phyloP scores from a whole-genome alignment of 257 asterid species.

The Euphrasia confusa region DNA sequence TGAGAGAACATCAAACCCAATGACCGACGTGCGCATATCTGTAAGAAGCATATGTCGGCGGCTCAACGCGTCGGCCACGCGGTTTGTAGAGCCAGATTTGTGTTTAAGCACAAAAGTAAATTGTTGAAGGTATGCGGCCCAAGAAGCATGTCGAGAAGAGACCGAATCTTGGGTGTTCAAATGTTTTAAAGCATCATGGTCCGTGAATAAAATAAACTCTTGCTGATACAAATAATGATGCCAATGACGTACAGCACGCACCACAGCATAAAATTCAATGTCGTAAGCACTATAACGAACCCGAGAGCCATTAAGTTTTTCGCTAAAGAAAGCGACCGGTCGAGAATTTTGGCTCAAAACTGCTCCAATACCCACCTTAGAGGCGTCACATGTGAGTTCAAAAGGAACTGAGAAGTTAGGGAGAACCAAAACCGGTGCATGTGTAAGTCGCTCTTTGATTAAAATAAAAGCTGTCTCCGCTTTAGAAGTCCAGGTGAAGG shows the following conservation, averaged over 20 bases:
- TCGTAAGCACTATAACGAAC: neutral
- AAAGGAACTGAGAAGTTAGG: too few species aligned
- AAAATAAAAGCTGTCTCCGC: neutral
- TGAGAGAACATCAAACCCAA: neutral
- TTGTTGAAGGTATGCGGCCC: neutral
- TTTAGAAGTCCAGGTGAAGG: neutral
- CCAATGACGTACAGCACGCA: neutral
- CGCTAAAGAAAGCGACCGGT: neutral
- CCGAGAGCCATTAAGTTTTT: neutral
- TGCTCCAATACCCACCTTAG: neutral
- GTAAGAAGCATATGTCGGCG: neutral
- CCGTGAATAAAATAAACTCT: neutral
- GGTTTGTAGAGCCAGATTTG: neutral
- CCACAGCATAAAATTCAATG: neutral
- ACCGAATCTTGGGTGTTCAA: neutral
- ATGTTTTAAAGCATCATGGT: neutral
- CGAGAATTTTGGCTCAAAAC: neutral
- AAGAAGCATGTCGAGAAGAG: neutral
- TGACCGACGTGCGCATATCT: neutral
- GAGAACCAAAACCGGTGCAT: too few species aligned
- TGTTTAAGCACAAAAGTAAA: conserved; percentile 1
- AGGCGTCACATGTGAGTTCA: neutral
- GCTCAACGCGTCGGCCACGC: neutral
- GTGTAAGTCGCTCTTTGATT: too few species aligned
- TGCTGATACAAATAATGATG: neutral